Percentiles rank a stretch among this genome's conserved stretches.
Conservation (phyloP, 1,284 basidiomycete genomes). For the Sanghuangporus sanghuang region DNA sequence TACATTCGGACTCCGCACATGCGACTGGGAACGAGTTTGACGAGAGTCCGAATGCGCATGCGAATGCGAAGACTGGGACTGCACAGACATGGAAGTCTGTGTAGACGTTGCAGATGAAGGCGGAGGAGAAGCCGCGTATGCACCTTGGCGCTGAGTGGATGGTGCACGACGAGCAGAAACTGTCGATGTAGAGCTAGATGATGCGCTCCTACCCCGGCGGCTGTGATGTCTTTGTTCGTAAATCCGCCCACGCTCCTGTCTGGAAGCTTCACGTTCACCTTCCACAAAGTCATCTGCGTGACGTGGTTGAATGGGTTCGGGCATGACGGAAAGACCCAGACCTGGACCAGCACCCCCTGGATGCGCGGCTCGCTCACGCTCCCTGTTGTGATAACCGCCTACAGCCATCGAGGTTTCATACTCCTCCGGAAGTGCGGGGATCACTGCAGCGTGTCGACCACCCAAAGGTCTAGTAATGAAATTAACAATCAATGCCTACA, state of each 20-base stretch:
- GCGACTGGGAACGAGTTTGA: constrained; percentile 35
- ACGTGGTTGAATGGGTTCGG: not conserved
- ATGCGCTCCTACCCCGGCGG: not conserved
- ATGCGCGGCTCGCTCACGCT: constrained; percentile 25
- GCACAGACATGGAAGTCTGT: constrained; percentile 13
- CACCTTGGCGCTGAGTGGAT: not conserved
- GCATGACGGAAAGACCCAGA: constrained; percentile 1
- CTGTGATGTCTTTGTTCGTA: not conserved
- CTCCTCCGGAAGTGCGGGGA: constrained; percentile 69
- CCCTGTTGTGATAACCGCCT: constrained; percentile 37
- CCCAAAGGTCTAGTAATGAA: constrained; percentile 53
- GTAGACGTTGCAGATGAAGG: constrained; percentile 20
- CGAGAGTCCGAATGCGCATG: constrained; percentile 34
- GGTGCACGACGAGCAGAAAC: constrained; percentile 1
- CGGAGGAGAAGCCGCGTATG: constrained; percentile 11
- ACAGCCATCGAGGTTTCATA: constrained; percentile 46
- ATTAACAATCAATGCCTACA: not conserved
- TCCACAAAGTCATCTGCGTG: not conserved
- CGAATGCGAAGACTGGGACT: not conserved
- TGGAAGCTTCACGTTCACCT: not conserved
- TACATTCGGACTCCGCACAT: constrained; percentile 27
- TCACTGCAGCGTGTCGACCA: constrained; percentile 71
- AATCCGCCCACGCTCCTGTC: not conserved
- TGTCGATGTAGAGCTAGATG: constrained; percentile 1
- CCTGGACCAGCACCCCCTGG: constrained; percentile 4